A percentile compares a stretch with the other conserved stretches of the same genome.
These are phyloP conservation scores for Aspergillus bombycis DNA, from an alignment of 2,329 filamentous ascomycete species.

Conservation along the genomic window DNA sequence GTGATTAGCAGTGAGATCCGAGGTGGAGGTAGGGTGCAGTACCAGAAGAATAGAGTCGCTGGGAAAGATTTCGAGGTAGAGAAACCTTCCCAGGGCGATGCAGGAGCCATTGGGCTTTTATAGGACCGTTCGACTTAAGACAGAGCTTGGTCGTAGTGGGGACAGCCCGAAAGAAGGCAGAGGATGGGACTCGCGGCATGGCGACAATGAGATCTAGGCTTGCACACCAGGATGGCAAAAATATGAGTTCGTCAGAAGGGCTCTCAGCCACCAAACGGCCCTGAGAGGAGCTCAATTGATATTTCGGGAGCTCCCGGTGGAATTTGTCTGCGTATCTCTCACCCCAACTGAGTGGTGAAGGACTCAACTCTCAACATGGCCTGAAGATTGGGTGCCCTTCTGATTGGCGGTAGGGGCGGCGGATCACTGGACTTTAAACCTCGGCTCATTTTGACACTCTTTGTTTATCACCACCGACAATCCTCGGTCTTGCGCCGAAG, in stretches of 20 bases:
- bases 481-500: not conserved
- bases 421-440: not conserved
- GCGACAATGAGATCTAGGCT: slow-evolving; percentile 2
- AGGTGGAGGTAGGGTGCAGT: not conserved
- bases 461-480: not conserved
- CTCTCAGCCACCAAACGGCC: not conserved
- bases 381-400: not conserved
- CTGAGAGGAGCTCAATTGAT: not conserved
- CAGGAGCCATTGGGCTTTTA: slow-evolving; percentile 15
- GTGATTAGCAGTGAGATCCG: not conserved
- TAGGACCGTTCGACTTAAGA: slow-evolving; percentile 14
- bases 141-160: slow-evolving; percentile 21
- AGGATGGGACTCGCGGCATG: slow-evolving; percentile 19
- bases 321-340: not conserved
- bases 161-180: slow-evolving; percentile 19
- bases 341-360: not conserved
- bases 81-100: slow-evolving; percentile 7
- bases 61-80: slow-evolving; percentile 9
- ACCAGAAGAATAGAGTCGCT: slow-evolving; percentile 17
- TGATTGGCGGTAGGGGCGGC: not conserved
- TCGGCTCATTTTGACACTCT: not conserved
- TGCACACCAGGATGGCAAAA: not conserved
- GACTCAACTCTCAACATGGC: not conserved
- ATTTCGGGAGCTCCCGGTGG: not conserved
- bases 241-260: not conserved